Evolutionary conservation across 1,139 yeast species (phyloP).

Genomic region (Yamadazyma aaseri): DNA sequence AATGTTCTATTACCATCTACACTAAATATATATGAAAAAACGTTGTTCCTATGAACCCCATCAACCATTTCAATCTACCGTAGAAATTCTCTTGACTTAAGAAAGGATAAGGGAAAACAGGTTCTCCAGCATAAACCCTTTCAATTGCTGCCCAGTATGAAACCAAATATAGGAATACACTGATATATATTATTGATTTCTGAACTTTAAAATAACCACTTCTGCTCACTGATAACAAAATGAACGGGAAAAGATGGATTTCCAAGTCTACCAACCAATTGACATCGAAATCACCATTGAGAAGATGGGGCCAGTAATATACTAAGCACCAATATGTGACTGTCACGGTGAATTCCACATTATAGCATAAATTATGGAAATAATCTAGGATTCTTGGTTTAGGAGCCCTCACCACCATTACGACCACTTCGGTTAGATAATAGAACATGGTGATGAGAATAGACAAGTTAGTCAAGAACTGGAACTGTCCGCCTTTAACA

Average conservation of each 20-base stretch:
- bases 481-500: slow-evolving; percentile 21
- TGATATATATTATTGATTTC: not conserved
- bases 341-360: slow-evolving; percentile 24
- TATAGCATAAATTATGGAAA: slow-evolving; percentile 14
- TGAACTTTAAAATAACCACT: not conserved
- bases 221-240: slow-evolving; percentile 8
- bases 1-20: not conserved
- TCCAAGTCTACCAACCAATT: slow-evolving; percentile 19
- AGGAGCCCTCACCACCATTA: not conserved
- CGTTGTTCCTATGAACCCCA: slow-evolving; percentile 6
- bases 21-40: slow-evolving; percentile 3
- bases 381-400: slow-evolving; percentile 1
- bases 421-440: slow-evolving; percentile 7
- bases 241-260: slow-evolving; percentile 25
- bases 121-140: slow-evolving; percentile 7
- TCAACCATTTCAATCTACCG: slow-evolving; percentile 8
- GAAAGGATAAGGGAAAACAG: slow-evolving; percentile 12
- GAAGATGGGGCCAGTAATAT: slow-evolving; percentile 17
- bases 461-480: slow-evolving; percentile 23
- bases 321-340: slow-evolving; percentile 22
- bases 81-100: slow-evolving; percentile 4
- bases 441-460: slow-evolving; percentile 15
- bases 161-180: slow-evolving; percentile 3
- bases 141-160: slow-evolving; percentile 13
- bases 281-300: slow-evolving; percentile 22